Evolutionary conservation across 371 early-diverging fungal genomes (phyloP).

Genomic region (Saksenaea oblongispora): DNA sequence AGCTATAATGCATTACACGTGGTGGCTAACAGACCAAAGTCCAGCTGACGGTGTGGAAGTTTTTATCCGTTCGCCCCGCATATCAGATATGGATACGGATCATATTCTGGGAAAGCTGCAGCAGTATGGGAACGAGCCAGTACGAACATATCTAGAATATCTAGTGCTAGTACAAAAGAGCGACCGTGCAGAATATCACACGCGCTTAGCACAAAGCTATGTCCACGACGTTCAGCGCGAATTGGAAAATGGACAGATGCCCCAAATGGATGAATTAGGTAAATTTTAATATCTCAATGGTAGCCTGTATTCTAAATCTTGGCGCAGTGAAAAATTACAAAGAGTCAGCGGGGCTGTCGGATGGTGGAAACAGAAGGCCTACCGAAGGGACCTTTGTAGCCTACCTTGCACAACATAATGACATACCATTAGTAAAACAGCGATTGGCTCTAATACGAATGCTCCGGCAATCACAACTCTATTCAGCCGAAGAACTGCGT

Average conservation of each 20-base stretch:
- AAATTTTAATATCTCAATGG: not conserved
- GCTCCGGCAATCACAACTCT: conserved; percentile 36
- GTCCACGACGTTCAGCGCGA: conserved; percentile 43
- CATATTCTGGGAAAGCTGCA: conserved; percentile 50
- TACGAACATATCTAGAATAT: conserved; percentile 59
- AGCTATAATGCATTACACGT: conserved; percentile 57
- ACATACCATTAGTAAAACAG: conserved; percentile 23
- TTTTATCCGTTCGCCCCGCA: conserved; percentile 50
- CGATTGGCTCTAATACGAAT: conserved; percentile 38
- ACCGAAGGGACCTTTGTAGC: conserved; percentile 32
- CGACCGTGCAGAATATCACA: conserved; percentile 50
- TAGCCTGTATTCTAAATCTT: not conserved
- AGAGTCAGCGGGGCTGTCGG: not conserved
- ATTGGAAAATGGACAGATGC: conserved; percentile 16
- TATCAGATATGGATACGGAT: conserved; percentile 54
- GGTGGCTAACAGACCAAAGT: conserved; percentile 61
- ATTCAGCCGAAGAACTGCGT: conserved; percentile 28
- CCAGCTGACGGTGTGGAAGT: conserved; percentile 51
- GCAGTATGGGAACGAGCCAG: conserved; percentile 38
- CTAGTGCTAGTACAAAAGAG: conserved; percentile 52
- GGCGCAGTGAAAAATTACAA: conserved; percentile 27
- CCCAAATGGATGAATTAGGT: conserved; percentile 30
- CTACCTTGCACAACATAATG: conserved; percentile 24
- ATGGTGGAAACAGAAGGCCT: not conserved
- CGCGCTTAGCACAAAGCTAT: conserved; percentile 55